These are phyloP conservation scores for Raffaelea albimanens DNA, from an alignment of 2,329 filamentous ascomycete genomes.

Conservation along the genomic window DNA sequence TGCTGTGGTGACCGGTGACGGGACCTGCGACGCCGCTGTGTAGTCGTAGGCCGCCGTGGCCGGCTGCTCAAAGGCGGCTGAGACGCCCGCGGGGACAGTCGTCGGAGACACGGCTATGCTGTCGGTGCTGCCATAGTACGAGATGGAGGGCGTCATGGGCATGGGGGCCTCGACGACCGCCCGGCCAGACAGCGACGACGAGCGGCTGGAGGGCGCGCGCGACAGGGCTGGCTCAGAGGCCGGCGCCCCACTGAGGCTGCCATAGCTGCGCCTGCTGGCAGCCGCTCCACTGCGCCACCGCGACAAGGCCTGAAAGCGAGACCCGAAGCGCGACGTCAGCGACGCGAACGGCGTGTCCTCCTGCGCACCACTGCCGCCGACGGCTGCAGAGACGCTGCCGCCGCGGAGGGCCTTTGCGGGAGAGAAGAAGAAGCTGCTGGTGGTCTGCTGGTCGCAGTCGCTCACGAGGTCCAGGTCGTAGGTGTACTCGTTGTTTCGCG, in stretches of 20 bases:
- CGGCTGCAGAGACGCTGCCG: constrained; percentile 5
- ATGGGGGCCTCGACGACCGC: constrained; percentile 37
- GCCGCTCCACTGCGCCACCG: constrained; percentile 33
- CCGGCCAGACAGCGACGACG: constrained; percentile 62
- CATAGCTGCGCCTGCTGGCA: constrained; percentile 33
- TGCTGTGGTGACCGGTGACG: not conserved
- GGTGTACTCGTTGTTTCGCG: constrained; percentile 49
- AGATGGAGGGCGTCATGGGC: constrained; percentile 53
- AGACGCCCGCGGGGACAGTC: not conserved
- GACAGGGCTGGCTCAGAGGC: constrained; percentile 70
- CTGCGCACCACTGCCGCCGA: not conserved
- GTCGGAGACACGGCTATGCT: constrained; percentile 33
- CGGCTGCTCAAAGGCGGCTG: not conserved
- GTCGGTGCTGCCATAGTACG: constrained; percentile 51
- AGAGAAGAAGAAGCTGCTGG: constrained; percentile 11
- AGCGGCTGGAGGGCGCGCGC: constrained; percentile 61
- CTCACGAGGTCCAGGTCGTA: constrained; percentile 54
- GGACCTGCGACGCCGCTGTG: no score
- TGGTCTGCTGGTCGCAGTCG: constrained; percentile 52
- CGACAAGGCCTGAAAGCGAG: constrained; percentile 44
- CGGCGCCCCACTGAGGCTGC: constrained; percentile 38
- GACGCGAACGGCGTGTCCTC: constrained; percentile 50
- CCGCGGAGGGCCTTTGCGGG: constrained; percentile 2
- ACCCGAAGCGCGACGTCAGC: constrained; percentile 56
- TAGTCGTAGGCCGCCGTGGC: no score